Conservation (phyloP, 225 moss, liverwort and hornwort species). For the Marchantia paleacea region DNA sequence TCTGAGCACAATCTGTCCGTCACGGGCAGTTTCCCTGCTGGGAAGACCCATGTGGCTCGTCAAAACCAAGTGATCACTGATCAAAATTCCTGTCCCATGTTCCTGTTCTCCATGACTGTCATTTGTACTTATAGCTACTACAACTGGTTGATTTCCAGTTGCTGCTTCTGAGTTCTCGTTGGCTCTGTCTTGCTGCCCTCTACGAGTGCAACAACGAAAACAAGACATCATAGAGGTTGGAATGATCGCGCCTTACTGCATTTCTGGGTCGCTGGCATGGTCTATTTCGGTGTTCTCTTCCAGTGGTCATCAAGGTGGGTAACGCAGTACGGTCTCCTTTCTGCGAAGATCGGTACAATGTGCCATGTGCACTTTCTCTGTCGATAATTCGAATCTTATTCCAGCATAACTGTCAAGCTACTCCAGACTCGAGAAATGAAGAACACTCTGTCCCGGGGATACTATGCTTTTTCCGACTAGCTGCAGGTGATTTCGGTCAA, state of each 20-base stretch:
- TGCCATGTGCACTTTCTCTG: background rate
- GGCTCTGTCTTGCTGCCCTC: slow-evolving; percentile 4
- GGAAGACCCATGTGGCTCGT: slow-evolving; percentile 37
- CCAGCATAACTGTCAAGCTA: background rate
- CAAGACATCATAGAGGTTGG: slow-evolving; percentile 26
- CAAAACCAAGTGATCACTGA: slow-evolving; percentile 34
- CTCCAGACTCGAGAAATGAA: background rate
- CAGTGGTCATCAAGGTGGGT: background rate
- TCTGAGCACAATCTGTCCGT: slow-evolving; percentile 27
- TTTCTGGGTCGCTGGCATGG: background rate
- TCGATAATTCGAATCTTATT: background rate
- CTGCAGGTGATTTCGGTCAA: background rate
- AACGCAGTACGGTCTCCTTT: background rate
- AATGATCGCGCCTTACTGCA: slow-evolving; percentile 3
- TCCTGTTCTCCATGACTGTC: slow-evolving; percentile 17
- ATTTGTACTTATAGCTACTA: slow-evolving; percentile 26
- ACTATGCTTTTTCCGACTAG: background rate
- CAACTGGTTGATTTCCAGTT: background rate
- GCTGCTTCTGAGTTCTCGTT: background rate
- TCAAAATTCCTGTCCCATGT: slow-evolving; percentile 34
- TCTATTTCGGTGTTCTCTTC: background rate
- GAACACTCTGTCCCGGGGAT: background rate
- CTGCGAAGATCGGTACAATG: background rate
- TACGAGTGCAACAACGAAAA: slow-evolving; percentile 23
- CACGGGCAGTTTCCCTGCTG: slow-evolving; percentile 28